These are phyloP conservation scores for Gamarada debralockiae DNA, from an alignment of 495 filamentous ascomycete genomes.

Conservation along the genomic window DNA sequence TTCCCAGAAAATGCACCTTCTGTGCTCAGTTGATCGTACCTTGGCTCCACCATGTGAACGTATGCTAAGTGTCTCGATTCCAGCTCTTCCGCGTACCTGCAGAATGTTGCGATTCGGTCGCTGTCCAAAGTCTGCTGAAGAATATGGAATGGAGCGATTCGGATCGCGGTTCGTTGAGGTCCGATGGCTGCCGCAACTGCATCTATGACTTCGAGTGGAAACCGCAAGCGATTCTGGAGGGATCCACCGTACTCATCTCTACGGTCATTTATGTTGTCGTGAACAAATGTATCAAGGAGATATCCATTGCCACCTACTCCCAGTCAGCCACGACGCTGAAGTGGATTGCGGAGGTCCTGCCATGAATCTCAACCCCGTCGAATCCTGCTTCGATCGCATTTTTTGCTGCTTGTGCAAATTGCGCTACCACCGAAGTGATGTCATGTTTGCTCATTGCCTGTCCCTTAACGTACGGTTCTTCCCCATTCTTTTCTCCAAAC, in stretches of 20 bases:
- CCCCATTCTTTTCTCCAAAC: too few species aligned
- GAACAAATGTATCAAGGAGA: slow-evolving; percentile 1
- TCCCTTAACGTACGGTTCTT: background rate
- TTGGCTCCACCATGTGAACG: slow-evolving; percentile 3
- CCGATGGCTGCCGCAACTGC: slow-evolving; percentile 45
- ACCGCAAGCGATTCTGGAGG: slow-evolving; percentile 57
- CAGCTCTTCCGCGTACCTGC: background rate
- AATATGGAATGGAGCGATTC: background rate
- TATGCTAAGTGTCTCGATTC: background rate
- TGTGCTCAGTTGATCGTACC: background rate
- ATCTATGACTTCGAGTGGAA: slow-evolving; percentile 50
- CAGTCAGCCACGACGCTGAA: too few species aligned
- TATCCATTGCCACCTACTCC: slow-evolving; percentile 1
- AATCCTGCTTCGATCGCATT: background rate
- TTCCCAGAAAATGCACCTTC: slow-evolving; percentile 2
- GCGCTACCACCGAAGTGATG: background rate
- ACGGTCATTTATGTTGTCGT: slow-evolving; percentile 39
- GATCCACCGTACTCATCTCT: slow-evolving; percentile 58
- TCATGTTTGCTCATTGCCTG: background rate
- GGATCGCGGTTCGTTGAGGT: background rate
- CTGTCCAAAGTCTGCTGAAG: background rate
- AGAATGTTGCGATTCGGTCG: background rate
- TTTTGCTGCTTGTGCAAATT: background rate
- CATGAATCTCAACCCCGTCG: slow-evolving; percentile 1
- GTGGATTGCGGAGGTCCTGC: background rate